Conservation (phyloP, 2,329 filamentous ascomycete species). For the Aspergillus ochraceus region DNA sequence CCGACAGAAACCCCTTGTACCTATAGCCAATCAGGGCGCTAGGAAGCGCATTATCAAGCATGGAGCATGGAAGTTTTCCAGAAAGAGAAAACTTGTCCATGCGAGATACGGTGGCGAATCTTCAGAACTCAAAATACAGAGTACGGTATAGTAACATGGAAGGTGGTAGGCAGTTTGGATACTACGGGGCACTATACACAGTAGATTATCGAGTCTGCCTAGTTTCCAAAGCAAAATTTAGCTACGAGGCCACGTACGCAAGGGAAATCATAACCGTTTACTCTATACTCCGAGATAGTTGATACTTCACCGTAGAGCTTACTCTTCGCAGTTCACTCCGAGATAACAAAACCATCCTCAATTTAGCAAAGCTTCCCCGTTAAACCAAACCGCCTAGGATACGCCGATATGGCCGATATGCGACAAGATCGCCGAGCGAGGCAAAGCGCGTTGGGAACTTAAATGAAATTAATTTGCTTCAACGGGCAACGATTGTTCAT, state of each 20-base stretch:
- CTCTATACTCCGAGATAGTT: background rate
- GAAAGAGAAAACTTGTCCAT: background rate
- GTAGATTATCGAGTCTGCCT: too few relatives aligned
- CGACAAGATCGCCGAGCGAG: conserved; percentile 6
- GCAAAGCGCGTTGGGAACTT: background rate
- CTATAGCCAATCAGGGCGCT: background rate
- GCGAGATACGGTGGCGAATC: background rate
- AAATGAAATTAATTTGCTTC: background rate
- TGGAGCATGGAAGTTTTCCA: background rate
- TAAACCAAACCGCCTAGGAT: background rate
- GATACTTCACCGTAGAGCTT: background rate
- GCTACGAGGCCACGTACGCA: too few relatives aligned
- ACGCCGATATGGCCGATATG: background rate
- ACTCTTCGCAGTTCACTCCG: background rate
- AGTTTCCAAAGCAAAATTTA: too few relatives aligned
- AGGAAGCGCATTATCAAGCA: background rate
- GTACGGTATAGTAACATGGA: too few relatives aligned
- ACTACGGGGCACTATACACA: too few relatives aligned
- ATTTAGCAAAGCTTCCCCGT: background rate
- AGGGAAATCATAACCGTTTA: too few relatives aligned
- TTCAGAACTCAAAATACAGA: background rate
- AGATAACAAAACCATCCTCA: background rate
- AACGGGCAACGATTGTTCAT: conserved; percentile 10
- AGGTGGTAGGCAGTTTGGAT: too few relatives aligned
- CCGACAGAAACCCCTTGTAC: too few relatives aligned